phyloP scores from a whole-genome alignment of 2,329 filamentous ascomycete species.

The Neofusicoccum sp. region DNA sequence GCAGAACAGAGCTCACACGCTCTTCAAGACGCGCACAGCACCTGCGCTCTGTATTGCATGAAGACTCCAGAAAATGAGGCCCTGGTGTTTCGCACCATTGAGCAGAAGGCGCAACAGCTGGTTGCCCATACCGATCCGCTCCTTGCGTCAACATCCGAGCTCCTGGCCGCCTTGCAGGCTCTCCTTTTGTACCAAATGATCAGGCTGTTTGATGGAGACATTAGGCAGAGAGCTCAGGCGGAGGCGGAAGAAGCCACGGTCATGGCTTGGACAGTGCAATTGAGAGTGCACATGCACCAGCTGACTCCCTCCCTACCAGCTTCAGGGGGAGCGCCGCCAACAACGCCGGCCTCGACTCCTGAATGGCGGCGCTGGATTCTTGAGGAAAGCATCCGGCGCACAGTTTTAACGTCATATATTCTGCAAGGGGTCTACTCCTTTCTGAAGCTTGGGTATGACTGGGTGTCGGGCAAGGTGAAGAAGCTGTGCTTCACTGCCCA shows the following conservation, averaged over 20 bases:
- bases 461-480: not conserved
- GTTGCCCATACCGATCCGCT: conserved; percentile 16
- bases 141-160: conserved; percentile 13
- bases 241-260: conserved; percentile 25
- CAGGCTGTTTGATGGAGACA: conserved; percentile 29
- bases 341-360: conserved; percentile 4
- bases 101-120: conserved; percentile 20
- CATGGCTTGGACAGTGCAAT: conserved; percentile 24
- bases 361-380: conserved; percentile 29
- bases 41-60: conserved; percentile 22
- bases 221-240: conserved; percentile 23
- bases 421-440: conserved; percentile 32
- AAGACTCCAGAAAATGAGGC: conserved; percentile 18
- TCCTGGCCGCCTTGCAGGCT: conserved; percentile 24
- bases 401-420: conserved; percentile 31
- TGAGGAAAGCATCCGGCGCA: conserved; percentile 32
- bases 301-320: not conserved
- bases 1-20: conserved; percentile 17
- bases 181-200: conserved; percentile 30
- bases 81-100: conserved; percentile 20
- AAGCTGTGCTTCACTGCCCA: conserved; percentile 21
- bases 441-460: conserved; percentile 20
- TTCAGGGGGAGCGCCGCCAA: not conserved
- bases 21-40: conserved; percentile 22
- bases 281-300: conserved; percentile 18